phyloP scores from a whole-genome alignment of 129 eudicot genomes.

The Centaurea solstitialis region DNA sequence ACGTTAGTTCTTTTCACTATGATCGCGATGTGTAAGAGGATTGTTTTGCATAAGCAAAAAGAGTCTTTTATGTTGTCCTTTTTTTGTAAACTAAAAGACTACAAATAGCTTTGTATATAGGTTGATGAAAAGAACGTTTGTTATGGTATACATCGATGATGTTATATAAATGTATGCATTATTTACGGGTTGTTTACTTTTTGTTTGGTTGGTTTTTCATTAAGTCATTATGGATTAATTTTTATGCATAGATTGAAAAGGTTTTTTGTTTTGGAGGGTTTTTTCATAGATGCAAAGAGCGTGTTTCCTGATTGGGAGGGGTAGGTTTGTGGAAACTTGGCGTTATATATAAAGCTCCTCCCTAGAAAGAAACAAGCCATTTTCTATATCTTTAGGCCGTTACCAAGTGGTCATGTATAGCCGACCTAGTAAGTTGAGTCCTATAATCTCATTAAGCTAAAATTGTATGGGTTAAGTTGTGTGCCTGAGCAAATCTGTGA shows the following conservation, averaged over 20 bases:
- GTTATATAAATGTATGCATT: neutral
- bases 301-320: no score
- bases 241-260: no score
- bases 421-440: no score
- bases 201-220: no score
- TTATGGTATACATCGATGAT: neutral
- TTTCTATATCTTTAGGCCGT: no score
- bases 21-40: slow-evolving; percentile 17
- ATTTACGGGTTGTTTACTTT: neutral
- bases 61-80: neutral
- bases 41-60: neutral
- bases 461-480: no score
- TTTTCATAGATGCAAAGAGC: neutral
- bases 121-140: slow-evolving; percentile 3
- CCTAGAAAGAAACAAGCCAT: no score
- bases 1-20: neutral
- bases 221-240: no score
- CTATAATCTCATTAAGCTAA: no score
- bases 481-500: no score
- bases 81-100: slow-evolving; percentile 1
- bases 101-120: neutral
- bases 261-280: neutral
- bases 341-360: neutral
- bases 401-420: no score
- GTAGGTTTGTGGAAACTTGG: neutral